Conservation (phyloP, 768 basidiomycete species). For the Suillus sp. region DNA sequence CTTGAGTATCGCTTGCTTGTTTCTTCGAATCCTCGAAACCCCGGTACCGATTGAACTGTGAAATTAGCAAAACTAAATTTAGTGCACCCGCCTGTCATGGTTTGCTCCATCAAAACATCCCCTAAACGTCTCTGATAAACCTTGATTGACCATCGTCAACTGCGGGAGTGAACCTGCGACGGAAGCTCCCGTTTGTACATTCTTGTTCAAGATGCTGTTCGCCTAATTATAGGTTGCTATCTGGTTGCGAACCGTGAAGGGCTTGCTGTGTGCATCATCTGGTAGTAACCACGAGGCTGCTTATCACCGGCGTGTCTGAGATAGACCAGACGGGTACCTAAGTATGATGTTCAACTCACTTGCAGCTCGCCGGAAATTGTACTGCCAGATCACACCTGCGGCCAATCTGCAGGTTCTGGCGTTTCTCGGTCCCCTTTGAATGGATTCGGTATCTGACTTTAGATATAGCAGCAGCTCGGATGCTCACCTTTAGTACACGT, state of each 20-base stretch:
- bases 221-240: not conserved
- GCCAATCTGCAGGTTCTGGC: not conserved
- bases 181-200: not conserved
- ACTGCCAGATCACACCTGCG: not conserved
- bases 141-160: not conserved
- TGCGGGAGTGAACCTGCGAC: not conserved
- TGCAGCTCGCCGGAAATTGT: not conserved
- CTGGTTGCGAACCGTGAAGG: not conserved
- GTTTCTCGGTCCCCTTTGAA: not conserved
- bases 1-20: not conserved
- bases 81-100: not conserved
- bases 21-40: not conserved
- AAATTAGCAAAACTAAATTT: too few species aligned
- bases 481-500: not conserved
- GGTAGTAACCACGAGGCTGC: not conserved
- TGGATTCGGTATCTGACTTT: not conserved
- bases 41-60: not conserved
- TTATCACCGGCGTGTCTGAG: constrained; percentile 2
- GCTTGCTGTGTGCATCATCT: not conserved
- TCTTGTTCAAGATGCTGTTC: not conserved
- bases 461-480: not conserved
- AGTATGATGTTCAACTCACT: not conserved
- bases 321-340: not conserved
- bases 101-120: not conserved
- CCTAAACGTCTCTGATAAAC: not conserved